These are phyloP conservation scores for Corynespora cassiicola DNA, from an alignment of 2,329 filamentous ascomycete species.

Conservation along the genomic window DNA sequence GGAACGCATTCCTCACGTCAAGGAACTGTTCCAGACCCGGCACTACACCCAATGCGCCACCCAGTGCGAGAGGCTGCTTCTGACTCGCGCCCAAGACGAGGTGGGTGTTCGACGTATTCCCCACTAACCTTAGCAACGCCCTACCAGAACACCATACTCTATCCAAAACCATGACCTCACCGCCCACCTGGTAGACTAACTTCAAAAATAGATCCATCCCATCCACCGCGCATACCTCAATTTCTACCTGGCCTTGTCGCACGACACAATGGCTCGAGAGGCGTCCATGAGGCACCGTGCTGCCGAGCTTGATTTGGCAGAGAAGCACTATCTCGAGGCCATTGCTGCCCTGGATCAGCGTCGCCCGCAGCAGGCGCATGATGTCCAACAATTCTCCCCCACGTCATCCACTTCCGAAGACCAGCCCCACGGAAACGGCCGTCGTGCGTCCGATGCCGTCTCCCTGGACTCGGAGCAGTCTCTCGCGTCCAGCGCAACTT, in stretches of 20 bases:
- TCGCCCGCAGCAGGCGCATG: conserved; percentile 17
- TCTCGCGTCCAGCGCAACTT: conserved; percentile 29
- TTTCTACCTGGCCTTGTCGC: conserved; percentile 46
- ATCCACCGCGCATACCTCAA: conserved; percentile 41
- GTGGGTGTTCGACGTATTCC: conserved; percentile 17
- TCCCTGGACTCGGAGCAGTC: conserved; percentile 30
- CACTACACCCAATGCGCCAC: conserved; percentile 46
- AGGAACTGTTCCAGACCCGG: conserved; percentile 38
- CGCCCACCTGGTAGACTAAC: conserved; percentile 6
- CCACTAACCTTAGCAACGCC: neutral
- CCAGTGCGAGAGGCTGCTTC: conserved; percentile 28
- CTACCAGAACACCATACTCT: conserved; percentile 4
- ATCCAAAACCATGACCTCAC: neutral
- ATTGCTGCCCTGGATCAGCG: conserved; percentile 25
- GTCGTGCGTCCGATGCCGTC: conserved; percentile 21
- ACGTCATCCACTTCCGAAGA: conserved; percentile 22
- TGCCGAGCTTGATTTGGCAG: conserved; percentile 39
- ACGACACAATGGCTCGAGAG: conserved; percentile 45
- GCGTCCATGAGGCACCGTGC: conserved; percentile 37
- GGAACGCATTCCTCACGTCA: conserved; percentile 33
- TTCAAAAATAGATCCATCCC: conserved; percentile 36
- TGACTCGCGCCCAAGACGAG: conserved; percentile 26
- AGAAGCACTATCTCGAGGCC: conserved; percentile 42
- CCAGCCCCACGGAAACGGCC: conserved; percentile 10
- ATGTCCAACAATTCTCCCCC: conserved; percentile 24